Evolutionary conservation across 805 yeast species (phyloP).

Genomic region (Cyberlindnera maclurae): DNA sequence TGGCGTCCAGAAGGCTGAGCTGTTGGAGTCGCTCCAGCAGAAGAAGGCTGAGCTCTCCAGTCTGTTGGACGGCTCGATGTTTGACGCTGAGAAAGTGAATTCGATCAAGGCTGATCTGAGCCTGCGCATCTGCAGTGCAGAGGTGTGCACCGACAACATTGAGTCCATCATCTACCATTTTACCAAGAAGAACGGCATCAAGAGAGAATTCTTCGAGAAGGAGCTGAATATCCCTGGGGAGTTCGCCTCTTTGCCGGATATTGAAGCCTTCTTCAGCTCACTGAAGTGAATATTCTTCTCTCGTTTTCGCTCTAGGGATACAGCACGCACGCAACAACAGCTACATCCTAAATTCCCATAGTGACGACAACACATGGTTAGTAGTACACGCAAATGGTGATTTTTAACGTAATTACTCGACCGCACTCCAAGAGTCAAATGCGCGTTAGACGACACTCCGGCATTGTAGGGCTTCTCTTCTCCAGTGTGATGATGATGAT

Average conservation of each 20-base stretch:
- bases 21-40: slow-evolving; percentile 7
- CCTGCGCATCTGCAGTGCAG: slow-evolving; percentile 6
- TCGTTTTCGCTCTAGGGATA: too few species aligned
- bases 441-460: too few species aligned
- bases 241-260: slow-evolving; percentile 23
- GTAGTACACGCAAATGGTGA: too few species aligned
- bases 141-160: slow-evolving; percentile 32
- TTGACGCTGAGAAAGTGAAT: slow-evolving; percentile 10
- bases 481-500: too few species aligned
- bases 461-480: too few species aligned
- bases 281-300: neutral
- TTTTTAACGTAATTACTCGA: too few species aligned
- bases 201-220: slow-evolving; percentile 24
- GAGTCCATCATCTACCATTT: slow-evolving; percentile 34
- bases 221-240: slow-evolving; percentile 41
- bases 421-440: too few species aligned
- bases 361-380: too few species aligned
- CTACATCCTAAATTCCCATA: too few species aligned
- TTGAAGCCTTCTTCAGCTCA: slow-evolving; percentile 5
- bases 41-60: slow-evolving; percentile 6
- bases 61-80: slow-evolving; percentile 7
- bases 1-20: slow-evolving; percentile 5
- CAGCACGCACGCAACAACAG: too few species aligned
- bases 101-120: slow-evolving; percentile 11
- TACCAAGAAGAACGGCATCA: slow-evolving; percentile 24